Base-by-base conservation (phyloP, 495 filamentous ascomycete species). In the Glarea lozoyensis region DNA sequence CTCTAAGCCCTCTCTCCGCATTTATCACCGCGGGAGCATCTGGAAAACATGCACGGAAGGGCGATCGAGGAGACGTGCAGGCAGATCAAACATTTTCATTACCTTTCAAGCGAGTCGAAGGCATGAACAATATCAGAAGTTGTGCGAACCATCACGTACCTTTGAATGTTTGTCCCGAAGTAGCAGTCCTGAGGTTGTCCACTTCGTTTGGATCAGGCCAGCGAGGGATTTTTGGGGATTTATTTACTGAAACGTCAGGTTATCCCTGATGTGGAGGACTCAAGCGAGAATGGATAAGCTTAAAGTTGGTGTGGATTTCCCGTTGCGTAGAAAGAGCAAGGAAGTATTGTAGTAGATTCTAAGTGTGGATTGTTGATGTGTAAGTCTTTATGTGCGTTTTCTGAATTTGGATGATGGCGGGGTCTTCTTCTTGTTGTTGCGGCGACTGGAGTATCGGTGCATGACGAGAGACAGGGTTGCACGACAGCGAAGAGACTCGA, bases 1-100 rank as follows among this genome's bases (percentile, higher is more conserved):
- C n/a, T n/a, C n/a, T n/a, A n/a, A n/a, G n/a, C n/a, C n/a, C 52
- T 52, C 45, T 45, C 27, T 45, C 40, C 34, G 31, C 22, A 31
- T 25, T 12, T 53, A 16, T 16, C n/a, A 11, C n/a, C 7, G 25
- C 25, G 25, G 25, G 25, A 29, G 25, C 7, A 29, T n/a, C 25
- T n/a, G n/a, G 25, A n/a, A 29, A 29, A n/a, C n/a, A n/a, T n/a
- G n/a, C 25, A 7, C 25, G n/a, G 25, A n/a, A 29, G 25, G n/a
- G 25, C 31, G 31, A 6, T 6, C 12, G n/a, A 13, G 31, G 31
- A 16, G 6, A 11, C 27, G 33, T 15, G 27, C 27, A 29, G 39
- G 42, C 10, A 10, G 9, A 35, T 41, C 25, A 38, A 37, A 42
- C 15, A n/a, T n/a, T n/a, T n/a, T n/a, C n/a, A n/a, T n/a, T n/a